Evolutionary conservation across 176 grass and related monocot species (phyloP).

Genomic region (Aegilops tauschii): DNA sequence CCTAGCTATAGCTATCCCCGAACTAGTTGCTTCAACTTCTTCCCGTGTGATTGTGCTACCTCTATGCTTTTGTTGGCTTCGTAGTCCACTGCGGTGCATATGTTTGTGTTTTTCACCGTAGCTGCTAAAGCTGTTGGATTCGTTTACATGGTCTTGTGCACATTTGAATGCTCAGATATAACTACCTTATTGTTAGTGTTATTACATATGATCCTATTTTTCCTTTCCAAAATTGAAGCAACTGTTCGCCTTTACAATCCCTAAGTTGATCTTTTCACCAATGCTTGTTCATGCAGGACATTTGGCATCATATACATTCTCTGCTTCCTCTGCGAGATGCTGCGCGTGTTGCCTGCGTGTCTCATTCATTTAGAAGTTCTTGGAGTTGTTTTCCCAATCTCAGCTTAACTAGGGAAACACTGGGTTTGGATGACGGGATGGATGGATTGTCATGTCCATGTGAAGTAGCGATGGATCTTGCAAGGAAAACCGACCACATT

Average conservation of each 20-base stretch:
- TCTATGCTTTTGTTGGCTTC: background rate
- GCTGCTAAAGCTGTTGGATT: background rate
- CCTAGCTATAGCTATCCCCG: background rate
- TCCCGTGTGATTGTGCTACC: background rate
- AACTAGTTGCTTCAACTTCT: background rate
- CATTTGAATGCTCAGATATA: background rate
- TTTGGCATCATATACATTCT: background rate
- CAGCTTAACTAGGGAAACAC: background rate
- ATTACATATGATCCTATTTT: background rate
- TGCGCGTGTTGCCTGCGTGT: background rate
- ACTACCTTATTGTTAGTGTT: background rate
- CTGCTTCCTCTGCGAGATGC: background rate
- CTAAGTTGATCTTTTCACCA: background rate
- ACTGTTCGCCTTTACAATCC: background rate
- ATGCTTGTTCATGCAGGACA: constrained; percentile 1
- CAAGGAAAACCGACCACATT: background rate
- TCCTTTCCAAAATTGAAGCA: background rate
- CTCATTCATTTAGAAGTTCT: background rate
- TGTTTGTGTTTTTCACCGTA: background rate
- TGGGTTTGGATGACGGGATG: background rate
- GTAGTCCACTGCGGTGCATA: background rate
- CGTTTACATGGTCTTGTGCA: background rate
- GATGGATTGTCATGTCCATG: too few species aligned
- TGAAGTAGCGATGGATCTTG: background rate
- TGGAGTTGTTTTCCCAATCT: background rate